Conservation (phyloP, 2,329 filamentous ascomycete genomes). For the Paecilomyces sp. region DNA sequence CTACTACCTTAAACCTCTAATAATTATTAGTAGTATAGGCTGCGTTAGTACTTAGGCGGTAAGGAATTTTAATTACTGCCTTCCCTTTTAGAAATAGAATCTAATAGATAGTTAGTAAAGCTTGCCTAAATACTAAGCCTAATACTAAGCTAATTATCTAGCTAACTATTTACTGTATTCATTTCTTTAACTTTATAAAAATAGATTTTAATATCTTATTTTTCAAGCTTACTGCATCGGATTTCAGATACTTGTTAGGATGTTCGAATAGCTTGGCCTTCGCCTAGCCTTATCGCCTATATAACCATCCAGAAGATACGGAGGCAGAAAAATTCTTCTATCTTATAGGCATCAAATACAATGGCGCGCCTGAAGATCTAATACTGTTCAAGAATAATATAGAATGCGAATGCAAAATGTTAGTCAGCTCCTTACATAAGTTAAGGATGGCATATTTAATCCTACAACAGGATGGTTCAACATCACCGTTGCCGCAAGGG, state of each 20-base stretch:
- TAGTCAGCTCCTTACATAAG: neutral
- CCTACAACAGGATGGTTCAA: neutral
- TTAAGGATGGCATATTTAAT: neutral
- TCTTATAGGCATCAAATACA: neutral
- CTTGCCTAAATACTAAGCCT: too few species aligned
- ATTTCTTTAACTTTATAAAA: too few species aligned
- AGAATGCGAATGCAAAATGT: neutral
- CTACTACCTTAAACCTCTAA: too few species aligned
- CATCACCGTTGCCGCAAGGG: neutral
- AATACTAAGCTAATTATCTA: too few species aligned
- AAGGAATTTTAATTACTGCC: too few species aligned
- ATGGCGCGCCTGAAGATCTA: neutral
- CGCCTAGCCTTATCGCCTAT: neutral
- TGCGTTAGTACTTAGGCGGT: too few species aligned
- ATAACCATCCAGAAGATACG: neutral
- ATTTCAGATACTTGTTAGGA: neutral
- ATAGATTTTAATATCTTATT: neutral
- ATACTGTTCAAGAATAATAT: neutral
- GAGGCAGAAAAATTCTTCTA: neutral
- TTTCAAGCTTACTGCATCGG: neutral
- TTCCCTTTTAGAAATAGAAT: too few species aligned
- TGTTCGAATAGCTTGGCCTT: neutral
- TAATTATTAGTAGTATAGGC: too few species aligned
- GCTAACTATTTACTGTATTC: too few species aligned
- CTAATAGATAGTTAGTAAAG: too few species aligned